Evolutionary conservation across 2,329 filamentous ascomycete species (phyloP), one percentile per base, ranked within the genome.

Genomic region (Aureobasidium sp.): DNA sequence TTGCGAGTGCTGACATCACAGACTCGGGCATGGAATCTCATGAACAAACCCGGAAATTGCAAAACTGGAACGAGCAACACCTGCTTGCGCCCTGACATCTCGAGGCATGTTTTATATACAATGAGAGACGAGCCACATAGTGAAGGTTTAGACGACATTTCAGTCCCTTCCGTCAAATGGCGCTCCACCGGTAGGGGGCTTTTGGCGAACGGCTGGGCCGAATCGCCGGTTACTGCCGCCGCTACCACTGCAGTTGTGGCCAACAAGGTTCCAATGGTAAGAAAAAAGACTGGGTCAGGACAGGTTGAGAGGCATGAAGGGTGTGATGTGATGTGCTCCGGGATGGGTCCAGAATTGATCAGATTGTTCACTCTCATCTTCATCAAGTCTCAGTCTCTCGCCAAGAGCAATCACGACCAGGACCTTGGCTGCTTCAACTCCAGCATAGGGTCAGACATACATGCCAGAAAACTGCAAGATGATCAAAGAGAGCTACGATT

Each of bases 1-100:
- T 64, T 43, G 50, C 38, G 50, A 64, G 50, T 64, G 60, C 60
- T 64, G 60, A 64, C 60, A 64, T 64, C 60, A 64, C 60, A 47
- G 40, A 64, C 50, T 54, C 29, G 29, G 27, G 25, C n/a, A n/a
- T n/a, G n/a, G n/a, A n/a, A n/a, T n/a, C n/a, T 47, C 23, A 43
- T 42, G 25, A 42, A 33, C 47, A 36, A 47, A 38, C 29, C 40
- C 55, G 60, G 50, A 55, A 64, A 55, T 45, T 62, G 50, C 48
- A 42, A 47, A 50, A 38, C 50, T 47, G 50, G 60, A 64, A 54
- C 50, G 40, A 64, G 60, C 50, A 38, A 64, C 48, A 55, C 60
- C 38, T 64, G 50, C 60, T 50, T 64, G 50, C 48, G 48, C 60
- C 48, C 40, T 63, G 48, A 31, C 45, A 50, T 50, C 33, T 38